A percentile compares a stretch with the other conserved stretches of the same genome.
These are phyloP conservation scores for Candida verbasci DNA, from an alignment of 805 yeast species.

Conservation along the genomic window DNA sequence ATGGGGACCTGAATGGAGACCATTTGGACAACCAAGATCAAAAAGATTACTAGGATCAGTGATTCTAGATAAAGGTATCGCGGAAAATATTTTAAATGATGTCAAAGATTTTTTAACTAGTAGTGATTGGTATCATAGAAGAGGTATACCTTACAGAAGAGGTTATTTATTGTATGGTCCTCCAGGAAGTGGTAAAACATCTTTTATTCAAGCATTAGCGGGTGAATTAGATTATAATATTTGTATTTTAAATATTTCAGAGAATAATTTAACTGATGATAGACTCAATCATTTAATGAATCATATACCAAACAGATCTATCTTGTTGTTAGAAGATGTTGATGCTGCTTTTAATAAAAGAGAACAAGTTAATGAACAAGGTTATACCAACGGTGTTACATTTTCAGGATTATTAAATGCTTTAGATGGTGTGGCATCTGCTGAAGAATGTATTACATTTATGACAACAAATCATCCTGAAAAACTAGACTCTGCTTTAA, in stretches of 20 bases:
- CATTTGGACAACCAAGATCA: conserved; percentile 91
- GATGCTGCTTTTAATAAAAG: conserved; percentile 94
- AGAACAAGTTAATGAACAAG: conserved; percentile 69
- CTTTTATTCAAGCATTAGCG: conserved; percentile 93
- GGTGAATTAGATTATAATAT: conserved; percentile 95
- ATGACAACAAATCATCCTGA: conserved; percentile 99
- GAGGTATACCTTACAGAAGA: conserved; percentile 97
- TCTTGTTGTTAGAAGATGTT: conserved; percentile 82
- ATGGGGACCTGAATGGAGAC: conserved; percentile 99
- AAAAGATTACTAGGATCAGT: conserved; percentile 84
- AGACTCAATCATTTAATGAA: conserved; percentile 93
- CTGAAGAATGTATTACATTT: conserved; percentile 92
- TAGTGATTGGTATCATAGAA: conserved; percentile 87
- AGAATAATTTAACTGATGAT: conserved; percentile 89
- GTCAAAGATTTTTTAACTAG: conserved; percentile 74
- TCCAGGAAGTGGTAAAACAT: conserved; percentile 96
- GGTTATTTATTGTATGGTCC: conserved; percentile 95
- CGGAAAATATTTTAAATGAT: conserved; percentile 62
- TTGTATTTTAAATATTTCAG: conserved; percentile 87
- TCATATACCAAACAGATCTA: conserved; percentile 86
- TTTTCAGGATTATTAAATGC: conserved; percentile 93
- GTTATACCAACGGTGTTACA: conserved; percentile 85
- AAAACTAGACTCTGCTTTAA: conserved; percentile 82
- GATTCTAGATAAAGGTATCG: conserved; percentile 72
- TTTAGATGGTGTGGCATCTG: conserved; percentile 94